Conservation (phyloP, 768 basidiomycete species). For the Imleria badia region DNA sequence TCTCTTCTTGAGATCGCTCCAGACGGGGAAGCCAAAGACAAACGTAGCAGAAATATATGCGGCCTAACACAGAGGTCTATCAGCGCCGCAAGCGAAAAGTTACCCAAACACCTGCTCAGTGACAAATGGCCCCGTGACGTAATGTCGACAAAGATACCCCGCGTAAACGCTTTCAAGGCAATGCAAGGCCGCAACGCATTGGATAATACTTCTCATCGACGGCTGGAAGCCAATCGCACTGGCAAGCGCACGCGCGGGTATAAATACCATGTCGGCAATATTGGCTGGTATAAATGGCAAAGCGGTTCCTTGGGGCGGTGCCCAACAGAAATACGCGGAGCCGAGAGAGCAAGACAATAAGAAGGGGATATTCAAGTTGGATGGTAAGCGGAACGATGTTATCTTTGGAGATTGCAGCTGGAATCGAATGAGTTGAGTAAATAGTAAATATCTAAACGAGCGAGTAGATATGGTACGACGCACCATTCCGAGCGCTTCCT, state of each 20-base stretch:
- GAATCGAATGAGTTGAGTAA: neutral
- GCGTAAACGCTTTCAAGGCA: conserved; percentile 28
- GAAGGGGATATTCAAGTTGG: conserved; percentile 23
- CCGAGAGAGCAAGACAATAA: conserved; percentile 17
- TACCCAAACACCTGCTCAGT: conserved; percentile 7
- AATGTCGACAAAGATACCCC: conserved; percentile 29
- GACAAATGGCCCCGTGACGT: conserved; percentile 20
- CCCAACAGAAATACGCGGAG: conserved; percentile 16
- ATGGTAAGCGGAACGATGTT: conserved; percentile 51
- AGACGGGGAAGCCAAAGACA: conserved; percentile 54
- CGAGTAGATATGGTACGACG: conserved; percentile 17
- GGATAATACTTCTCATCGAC: conserved; percentile 6
- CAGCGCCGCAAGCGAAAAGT: neutral
- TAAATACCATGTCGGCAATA: conserved; percentile 15
- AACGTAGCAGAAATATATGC: conserved; percentile 54
- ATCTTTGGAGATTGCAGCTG: conserved; percentile 67
- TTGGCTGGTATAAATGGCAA: conserved; percentile 15
- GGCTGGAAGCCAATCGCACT: conserved; percentile 18
- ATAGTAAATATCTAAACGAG: neutral
- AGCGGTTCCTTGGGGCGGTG: conserved; percentile 20
- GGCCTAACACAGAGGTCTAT: conserved; percentile 34
- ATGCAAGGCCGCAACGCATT: conserved; percentile 14
- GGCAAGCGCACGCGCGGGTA: conserved; percentile 19
- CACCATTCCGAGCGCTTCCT: conserved; percentile 80
- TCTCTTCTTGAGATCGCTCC: conserved; percentile 51